Conservation (phyloP, 106 monocot genomes). For the Allium cepa region DNA sequence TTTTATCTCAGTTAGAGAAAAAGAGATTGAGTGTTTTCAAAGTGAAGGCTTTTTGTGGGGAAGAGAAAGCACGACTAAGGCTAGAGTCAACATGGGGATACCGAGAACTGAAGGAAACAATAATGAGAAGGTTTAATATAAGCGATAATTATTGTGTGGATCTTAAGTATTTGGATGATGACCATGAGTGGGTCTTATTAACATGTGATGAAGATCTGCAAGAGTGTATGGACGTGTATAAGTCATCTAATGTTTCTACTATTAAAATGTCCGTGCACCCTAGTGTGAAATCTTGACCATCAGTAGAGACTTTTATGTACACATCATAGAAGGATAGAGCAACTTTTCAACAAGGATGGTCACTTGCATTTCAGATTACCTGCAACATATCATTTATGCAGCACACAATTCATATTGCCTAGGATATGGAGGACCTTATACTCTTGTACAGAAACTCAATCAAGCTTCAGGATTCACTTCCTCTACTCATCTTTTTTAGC, state of each 20-base stretch:
- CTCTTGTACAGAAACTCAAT: too few relatives aligned
- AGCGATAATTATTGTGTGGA: constrained; percentile 15
- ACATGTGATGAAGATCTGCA: constrained; percentile 71
- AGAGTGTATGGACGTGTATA: constrained; percentile 59
- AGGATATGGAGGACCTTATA: too few relatives aligned
- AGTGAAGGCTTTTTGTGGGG: constrained; percentile 56
- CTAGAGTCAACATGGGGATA: constrained; percentile 47
- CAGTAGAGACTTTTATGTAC: too few relatives aligned
- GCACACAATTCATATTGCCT: too few relatives aligned
- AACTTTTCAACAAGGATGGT: too few relatives aligned
- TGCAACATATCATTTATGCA: too few relatives aligned
- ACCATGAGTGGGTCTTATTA: constrained; percentile 70
- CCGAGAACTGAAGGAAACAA: constrained; percentile 47
- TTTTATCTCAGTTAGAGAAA: neutral
- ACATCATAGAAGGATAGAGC: too few relatives aligned
- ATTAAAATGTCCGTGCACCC: constrained; percentile 50
- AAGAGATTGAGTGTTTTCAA: constrained; percentile 13
- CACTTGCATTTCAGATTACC: too few relatives aligned
- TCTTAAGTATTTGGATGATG: constrained; percentile 87
- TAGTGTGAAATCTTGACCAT: too few relatives aligned
- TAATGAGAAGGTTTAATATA: constrained; percentile 38
- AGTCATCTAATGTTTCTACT: constrained; percentile 24
- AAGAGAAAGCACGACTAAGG: constrained; percentile 57
- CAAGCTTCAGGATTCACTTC: too few relatives aligned
- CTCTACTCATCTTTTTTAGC: too few relatives aligned